Percentiles rank a stretch among this genome's conserved stretches.
phyloP scores from a whole-genome alignment of 2,329 filamentous ascomycete genomes.

The Xylariaceae sp. region DNA sequence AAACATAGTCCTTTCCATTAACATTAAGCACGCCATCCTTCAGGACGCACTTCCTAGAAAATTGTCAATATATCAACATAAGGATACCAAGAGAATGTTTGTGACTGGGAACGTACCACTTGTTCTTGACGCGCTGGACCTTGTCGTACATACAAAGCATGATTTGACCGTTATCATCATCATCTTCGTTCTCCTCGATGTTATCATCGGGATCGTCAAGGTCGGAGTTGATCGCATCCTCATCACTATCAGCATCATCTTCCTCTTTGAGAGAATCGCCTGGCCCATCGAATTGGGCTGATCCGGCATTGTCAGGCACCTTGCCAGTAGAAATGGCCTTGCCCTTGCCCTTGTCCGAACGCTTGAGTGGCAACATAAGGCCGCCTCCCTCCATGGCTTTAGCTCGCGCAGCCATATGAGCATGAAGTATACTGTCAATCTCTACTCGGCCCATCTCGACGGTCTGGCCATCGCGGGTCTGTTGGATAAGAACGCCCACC shows the following conservation, averaged over 20 bases:
- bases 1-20: slow-evolving; percentile 92
- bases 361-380: slow-evolving; percentile 65
- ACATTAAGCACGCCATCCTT: slow-evolving; percentile 95
- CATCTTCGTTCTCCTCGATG: slow-evolving; percentile 75
- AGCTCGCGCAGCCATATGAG: slow-evolving; percentile 59
- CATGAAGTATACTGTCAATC: slow-evolving; percentile 64
- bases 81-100: slow-evolving; percentile 15
- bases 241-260: slow-evolving; percentile 51
- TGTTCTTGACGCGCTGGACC: slow-evolving; percentile 98
- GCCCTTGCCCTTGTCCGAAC: slow-evolving; percentile 41
- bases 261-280: slow-evolving; percentile 51
- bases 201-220: slow-evolving; percentile 92
- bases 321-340: slow-evolving; percentile 28
- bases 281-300: slow-evolving; percentile 56
- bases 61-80: slow-evolving; percentile 19
- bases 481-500: slow-evolving; percentile 54
- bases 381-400: slow-evolving; percentile 68
- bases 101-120: slow-evolving; percentile 55
- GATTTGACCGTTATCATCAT: slow-evolving; percentile 79
- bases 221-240: slow-evolving; percentile 97
- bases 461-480: slow-evolving; percentile 48
- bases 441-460: slow-evolving; percentile 54
- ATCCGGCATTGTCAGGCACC: slow-evolving; percentile 27
- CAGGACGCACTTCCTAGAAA: slow-evolving; percentile 81
- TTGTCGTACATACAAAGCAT: slow-evolving; percentile 99